These are phyloP conservation scores for Penicillium paxilli DNA, from an alignment of 495 filamentous ascomycete species.

Conservation along the genomic window DNA sequence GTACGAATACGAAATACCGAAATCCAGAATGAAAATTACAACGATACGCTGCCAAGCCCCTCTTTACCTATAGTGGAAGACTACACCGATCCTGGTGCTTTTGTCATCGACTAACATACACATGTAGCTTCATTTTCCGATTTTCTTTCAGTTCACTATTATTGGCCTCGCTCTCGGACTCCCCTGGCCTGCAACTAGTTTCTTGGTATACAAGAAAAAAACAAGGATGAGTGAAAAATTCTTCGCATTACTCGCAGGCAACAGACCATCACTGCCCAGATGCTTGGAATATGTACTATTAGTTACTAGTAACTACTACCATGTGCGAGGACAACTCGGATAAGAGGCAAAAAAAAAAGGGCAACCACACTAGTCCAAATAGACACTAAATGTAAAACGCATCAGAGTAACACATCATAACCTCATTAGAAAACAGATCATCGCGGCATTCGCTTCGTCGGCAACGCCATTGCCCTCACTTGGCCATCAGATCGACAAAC, in stretches of 20 bases:
- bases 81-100: background rate
- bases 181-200: background rate
- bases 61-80: background rate
- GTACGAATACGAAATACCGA: background rate
- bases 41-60: conserved; percentile 2
- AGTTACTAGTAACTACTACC: too few species aligned
- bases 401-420: background rate
- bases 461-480: conserved; percentile 12
- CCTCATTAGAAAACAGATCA: conserved; percentile 4
- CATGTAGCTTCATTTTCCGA: background rate
- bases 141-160: background rate
- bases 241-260: background rate
- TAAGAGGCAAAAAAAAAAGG: background rate
- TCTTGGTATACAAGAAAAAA: background rate
- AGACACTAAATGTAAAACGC: background rate
- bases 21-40: conserved; percentile 15
- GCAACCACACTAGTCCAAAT: background rate
- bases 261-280: background rate
- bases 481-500: conserved; percentile 43
- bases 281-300: background rate
- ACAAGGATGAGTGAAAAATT: conserved; percentile 5
- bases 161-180: background rate
- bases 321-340: too few species aligned
- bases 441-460: background rate
- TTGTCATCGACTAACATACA: background rate